Percentiles rank a stretch among this genome's conserved stretches.
These are phyloP conservation scores for Ceratobasidium sp. DNA, from an alignment of 1,284 basidiomycete species.

Conservation along the genomic window DNA sequence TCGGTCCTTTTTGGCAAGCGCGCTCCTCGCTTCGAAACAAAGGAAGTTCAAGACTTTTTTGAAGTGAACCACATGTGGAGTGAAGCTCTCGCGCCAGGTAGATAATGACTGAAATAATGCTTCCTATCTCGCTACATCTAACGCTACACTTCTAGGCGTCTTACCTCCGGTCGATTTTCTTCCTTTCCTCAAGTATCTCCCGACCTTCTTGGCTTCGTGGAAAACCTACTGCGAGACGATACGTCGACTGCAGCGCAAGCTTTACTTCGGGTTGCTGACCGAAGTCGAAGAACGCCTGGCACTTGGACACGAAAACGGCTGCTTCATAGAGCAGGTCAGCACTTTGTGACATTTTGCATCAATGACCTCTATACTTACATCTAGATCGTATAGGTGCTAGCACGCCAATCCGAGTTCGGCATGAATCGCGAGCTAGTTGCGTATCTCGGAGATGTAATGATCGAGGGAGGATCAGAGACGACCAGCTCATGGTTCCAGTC, in stretches of 20 bases:
- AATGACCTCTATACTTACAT: too few species aligned
- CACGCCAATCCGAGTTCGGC: slow-evolving; percentile 37
- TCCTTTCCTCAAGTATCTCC: slow-evolving; percentile 54
- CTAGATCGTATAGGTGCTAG: slow-evolving; percentile 41
- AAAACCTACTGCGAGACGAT: slow-evolving; percentile 49
- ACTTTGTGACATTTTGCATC: slow-evolving; percentile 12
- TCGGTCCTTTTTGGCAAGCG: slow-evolving; percentile 28
- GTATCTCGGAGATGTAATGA: slow-evolving; percentile 43
- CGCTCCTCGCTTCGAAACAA: background rate
- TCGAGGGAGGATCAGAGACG: slow-evolving; percentile 53
- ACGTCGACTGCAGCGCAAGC: slow-evolving; percentile 48
- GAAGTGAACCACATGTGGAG: slow-evolving; percentile 6
- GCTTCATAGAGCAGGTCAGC: slow-evolving; percentile 39
- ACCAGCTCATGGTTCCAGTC: slow-evolving; percentile 50
- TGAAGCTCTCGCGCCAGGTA: slow-evolving; percentile 26
- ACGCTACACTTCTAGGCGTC: slow-evolving; percentile 46
- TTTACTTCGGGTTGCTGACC: slow-evolving; percentile 49
- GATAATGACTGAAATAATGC: slow-evolving; percentile 8
- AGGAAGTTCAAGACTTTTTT: slow-evolving; percentile 3
- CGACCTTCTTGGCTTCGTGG: slow-evolving; percentile 53
- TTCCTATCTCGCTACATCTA: slow-evolving; percentile 6
- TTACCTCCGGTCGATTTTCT: slow-evolving; percentile 54
- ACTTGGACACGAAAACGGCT: slow-evolving; percentile 45
- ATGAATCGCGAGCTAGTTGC: slow-evolving; percentile 38
- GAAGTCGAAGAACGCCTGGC: slow-evolving; percentile 44